These are phyloP conservation scores for Phytopythium chamaehyphon DNA, from an alignment of 352 stramenopile genomes.

Conservation along the genomic window DNA sequence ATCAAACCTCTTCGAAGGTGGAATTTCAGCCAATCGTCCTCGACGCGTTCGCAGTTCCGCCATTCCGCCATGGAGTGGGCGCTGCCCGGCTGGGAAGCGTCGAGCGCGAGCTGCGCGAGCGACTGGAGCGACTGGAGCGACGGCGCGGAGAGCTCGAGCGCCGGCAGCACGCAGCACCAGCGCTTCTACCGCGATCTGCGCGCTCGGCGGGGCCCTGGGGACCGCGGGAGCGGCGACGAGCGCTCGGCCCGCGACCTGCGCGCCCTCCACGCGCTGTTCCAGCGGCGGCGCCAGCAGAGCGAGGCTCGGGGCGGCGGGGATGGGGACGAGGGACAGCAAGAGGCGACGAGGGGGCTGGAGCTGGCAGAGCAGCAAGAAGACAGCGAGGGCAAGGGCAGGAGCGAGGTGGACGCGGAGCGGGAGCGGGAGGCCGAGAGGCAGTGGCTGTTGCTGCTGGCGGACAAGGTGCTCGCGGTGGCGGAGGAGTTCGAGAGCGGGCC, in stretches of 20 bases:
- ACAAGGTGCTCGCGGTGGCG: slow-evolving; percentile 36
- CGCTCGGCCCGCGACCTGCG: slow-evolving; percentile 12
- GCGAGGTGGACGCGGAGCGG: slow-evolving; percentile 10
- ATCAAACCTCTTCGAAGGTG: too few species aligned
- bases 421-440: slow-evolving; percentile 29
- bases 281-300: slow-evolving; percentile 18
- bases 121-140: slow-evolving; percentile 26
- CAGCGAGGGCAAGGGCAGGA: slow-evolving; percentile 1
- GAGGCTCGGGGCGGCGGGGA: slow-evolving; percentile 2
- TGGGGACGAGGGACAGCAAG: slow-evolving; percentile 1
- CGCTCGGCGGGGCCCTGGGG: slow-evolving; percentile 7
- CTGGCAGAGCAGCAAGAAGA: slow-evolving; percentile 24
- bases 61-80: slow-evolving; percentile 18
- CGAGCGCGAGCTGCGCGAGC: slow-evolving; percentile 32
- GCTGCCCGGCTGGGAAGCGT: slow-evolving; percentile 54
- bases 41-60: too few species aligned
- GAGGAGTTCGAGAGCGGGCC: slow-evolving; percentile 35
- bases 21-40: too few species aligned
- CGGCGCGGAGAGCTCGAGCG: slow-evolving; percentile 25
- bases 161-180: slow-evolving; percentile 31
- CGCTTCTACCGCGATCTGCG: slow-evolving; percentile 30
- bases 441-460: slow-evolving; percentile 39
- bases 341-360: slow-evolving; percentile 10
- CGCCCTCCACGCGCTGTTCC: slow-evolving; percentile 29
- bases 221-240: slow-evolving; percentile 1